Evolutionary conservation across 169 alveolate species (phyloP).

Genomic region (Eimeria maxima): DNA sequence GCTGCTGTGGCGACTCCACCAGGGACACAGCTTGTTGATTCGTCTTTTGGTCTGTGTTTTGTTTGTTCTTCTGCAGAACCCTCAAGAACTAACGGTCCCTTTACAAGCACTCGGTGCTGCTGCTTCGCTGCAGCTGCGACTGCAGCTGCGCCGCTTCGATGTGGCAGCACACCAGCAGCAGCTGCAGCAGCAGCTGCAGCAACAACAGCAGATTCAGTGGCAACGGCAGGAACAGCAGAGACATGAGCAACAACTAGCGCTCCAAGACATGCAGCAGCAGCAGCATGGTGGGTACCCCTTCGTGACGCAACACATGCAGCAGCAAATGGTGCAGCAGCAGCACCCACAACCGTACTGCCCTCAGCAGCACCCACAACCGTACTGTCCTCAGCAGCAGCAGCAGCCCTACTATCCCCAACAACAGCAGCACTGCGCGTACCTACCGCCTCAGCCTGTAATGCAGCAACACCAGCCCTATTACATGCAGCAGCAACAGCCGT

Average conservation of each 20-base stretch:
- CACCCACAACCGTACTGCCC: background rate
- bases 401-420: background rate
- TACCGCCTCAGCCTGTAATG: background rate
- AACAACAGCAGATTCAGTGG: background rate
- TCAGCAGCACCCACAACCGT: background rate
- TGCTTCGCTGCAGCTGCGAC: conserved; percentile 18
- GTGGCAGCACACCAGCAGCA: background rate
- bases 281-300: background rate
- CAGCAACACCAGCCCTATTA: background rate
- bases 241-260: conserved; percentile 47
- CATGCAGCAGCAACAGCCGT: too few relatives aligned
- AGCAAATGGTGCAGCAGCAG: background rate
- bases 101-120: background rate
- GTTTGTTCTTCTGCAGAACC: background rate
- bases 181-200: too few relatives aligned
- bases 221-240: conserved; percentile 41
- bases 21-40: too few relatives aligned
- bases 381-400: background rate
- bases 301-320: background rate
- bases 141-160: conserved; percentile 44
- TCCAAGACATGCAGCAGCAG: conserved; percentile 16
- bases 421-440: background rate
- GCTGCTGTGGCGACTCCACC: too few relatives aligned
- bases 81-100: background rate
- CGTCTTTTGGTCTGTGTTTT: background rate